A percentile compares a stretch with the other conserved stretches of the same genome.
Evolutionary conservation across 2,329 filamentous ascomycete species (phyloP).

Genomic region (Septoria petroselini): DNA sequence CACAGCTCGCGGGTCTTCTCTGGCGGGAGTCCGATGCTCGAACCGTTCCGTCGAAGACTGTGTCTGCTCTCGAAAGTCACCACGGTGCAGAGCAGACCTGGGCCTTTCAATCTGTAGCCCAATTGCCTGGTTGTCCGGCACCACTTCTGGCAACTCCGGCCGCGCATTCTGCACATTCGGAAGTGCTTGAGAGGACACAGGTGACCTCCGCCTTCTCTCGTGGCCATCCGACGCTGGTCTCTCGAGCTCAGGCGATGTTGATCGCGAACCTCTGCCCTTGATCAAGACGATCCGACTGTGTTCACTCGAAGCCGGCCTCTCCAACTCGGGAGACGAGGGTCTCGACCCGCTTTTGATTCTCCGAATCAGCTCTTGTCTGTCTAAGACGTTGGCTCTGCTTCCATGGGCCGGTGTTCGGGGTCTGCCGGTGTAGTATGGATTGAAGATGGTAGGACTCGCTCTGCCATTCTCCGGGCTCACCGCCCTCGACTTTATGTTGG

Average conservation of each 20-base stretch:
- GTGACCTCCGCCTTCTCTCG: slow-evolving; percentile 49
- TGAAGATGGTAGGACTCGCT: slow-evolving; percentile 33
- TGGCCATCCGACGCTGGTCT: slow-evolving; percentile 20
- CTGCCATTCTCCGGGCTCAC: slow-evolving; percentile 24
- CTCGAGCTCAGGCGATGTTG: slow-evolving; percentile 31
- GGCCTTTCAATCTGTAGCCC: slow-evolving; percentile 70
- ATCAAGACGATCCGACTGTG: slow-evolving; percentile 66
- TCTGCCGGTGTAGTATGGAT: slow-evolving; percentile 39
- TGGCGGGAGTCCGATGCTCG: slow-evolving; percentile 5
- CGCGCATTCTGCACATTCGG: slow-evolving; percentile 10
- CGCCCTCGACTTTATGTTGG: slow-evolving; percentile 14
- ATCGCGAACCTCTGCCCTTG: slow-evolving; percentile 54
- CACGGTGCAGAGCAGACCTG: slow-evolving; percentile 66
- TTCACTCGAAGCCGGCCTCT: slow-evolving; percentile 20
- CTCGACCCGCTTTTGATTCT: slow-evolving; percentile 62
- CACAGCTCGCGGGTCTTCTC: slow-evolving; percentile 26
- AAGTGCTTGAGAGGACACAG: slow-evolving; percentile 37
- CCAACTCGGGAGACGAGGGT: slow-evolving; percentile 30
- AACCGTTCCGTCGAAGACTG: slow-evolving; percentile 23
- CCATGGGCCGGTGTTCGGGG: slow-evolving; percentile 33
- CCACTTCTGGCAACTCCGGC: slow-evolving; percentile 26
- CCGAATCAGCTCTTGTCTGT: slow-evolving; percentile 77
- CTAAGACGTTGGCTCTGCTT: slow-evolving; percentile 39
- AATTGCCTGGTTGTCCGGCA: slow-evolving; percentile 29
- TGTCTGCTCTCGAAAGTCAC: slow-evolving; percentile 55